A percentile compares a stretch with the other conserved stretches of the same genome.
Conservation (phyloP, 2,329 filamentous ascomycete species). For the Triangularia setosa region DNA sequence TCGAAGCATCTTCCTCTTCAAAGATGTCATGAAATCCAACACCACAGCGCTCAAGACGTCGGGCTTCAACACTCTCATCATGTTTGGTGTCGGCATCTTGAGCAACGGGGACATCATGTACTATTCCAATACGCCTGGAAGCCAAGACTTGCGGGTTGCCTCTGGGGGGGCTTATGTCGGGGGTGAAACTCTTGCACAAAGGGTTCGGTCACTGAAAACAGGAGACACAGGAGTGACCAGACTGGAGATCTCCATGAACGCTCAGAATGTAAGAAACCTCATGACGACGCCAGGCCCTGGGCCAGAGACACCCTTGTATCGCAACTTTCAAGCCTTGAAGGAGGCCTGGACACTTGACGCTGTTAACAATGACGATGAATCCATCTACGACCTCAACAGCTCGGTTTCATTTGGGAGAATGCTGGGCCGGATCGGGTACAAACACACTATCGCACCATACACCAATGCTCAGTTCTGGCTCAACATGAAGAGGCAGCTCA, state of each 20-base stretch:
- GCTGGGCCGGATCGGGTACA: constrained; percentile 39
- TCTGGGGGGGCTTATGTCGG: constrained; percentile 44
- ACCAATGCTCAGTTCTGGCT: constrained; percentile 39
- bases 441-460: constrained; percentile 42
- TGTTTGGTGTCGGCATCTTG: constrained; percentile 42
- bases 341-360: constrained; percentile 42
- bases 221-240: constrained; percentile 33
- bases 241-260: constrained; percentile 43
- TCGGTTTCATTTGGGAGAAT: constrained; percentile 41
- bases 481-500: constrained; percentile 30
- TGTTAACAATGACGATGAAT: constrained; percentile 45
- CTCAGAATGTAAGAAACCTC: constrained; percentile 38
- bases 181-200: constrained; percentile 44
- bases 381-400: constrained; percentile 39
- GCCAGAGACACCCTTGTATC: constrained; percentile 33
- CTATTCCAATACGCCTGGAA: constrained; percentile 40
- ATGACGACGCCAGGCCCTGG: constrained; percentile 35
- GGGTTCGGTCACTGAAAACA: constrained; percentile 41
- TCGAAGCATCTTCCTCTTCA: constrained; percentile 36
- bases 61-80: constrained; percentile 41
- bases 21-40: constrained; percentile 44
- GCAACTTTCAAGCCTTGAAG: constrained; percentile 39
- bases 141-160: constrained; percentile 35
- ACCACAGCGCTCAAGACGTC: constrained; percentile 39
- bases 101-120: constrained; percentile 43